Evolutionary conservation across 495 filamentous ascomycete genomes (phyloP), one percentile per base, ranked within the genome.

Genomic region (Cetradonia linearis): DNA sequence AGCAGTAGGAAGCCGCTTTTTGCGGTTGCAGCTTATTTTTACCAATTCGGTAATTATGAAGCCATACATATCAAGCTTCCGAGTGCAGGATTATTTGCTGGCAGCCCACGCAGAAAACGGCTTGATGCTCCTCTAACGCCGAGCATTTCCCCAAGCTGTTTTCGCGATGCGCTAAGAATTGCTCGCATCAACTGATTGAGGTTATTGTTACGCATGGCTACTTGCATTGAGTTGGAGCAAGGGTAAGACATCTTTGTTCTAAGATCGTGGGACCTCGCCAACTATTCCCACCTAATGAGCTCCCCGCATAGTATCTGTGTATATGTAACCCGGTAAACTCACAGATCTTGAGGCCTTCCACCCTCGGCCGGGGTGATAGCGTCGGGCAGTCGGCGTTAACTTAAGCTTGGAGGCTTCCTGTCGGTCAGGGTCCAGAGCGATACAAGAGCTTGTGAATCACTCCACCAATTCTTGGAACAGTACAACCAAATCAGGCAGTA

Each of bases 131-230:
- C 18, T 34, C 31, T n/a, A 53, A 53, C 2, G 50, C 50, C 50
- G 50, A 53, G 50, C 9, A 53, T 34, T 20, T 53, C 50, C 31
- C 31, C 31, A 3, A 53, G 18, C 20, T 53, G 28, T 53, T 13
- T 34, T 53, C 31, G 50, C 31, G 31, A 54, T 23, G 18, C 30
- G 50, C 50, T 54, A 54, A 54, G 50, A 36, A 33, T 30, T 54
- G 30, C 31, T 54, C 50, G 50, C 50, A 54, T 54, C 28, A 25
- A 31, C 28, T 34, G 42, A 25, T 23, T 7, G 42, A 46, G 42
- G 42, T n/a, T n/a, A 10, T 54, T 54, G 30, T 36, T 33, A n/a
- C 27, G 50, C 50, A 36, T 53, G 50, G 50, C 50, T 36, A 54
- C 16, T 11, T 25, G 42, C 42, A 46, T 46, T 46, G n/a, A n/a